Evolutionary conservation across 768 basidiomycete species (phyloP).

Genomic region (Kwoniella bestiolae): DNA sequence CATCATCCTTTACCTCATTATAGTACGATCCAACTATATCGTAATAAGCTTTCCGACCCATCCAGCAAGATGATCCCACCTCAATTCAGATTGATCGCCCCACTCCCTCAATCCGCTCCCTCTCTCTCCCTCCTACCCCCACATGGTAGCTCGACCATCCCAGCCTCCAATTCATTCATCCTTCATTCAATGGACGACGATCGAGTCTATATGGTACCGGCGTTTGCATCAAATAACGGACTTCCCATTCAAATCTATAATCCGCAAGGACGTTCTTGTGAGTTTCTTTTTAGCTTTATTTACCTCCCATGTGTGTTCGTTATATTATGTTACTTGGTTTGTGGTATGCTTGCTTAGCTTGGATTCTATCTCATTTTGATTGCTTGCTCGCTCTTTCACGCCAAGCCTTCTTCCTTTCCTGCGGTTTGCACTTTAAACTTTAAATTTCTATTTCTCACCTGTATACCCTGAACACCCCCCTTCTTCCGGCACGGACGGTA

Average conservation of each 20-base stretch:
- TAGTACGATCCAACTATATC: background rate
- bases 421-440: constrained; percentile 9
- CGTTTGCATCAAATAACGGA: background rate
- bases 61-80: background rate
- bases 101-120: background rate
- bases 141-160: background rate
- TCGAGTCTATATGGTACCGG: background rate
- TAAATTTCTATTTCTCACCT: background rate
- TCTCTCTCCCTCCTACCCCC: background rate
- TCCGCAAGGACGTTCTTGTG: background rate
- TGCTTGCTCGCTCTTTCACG: background rate
- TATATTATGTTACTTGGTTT: background rate
- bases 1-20: too few relatives aligned
- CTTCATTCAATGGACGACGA: constrained; percentile 4
- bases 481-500: constrained; percentile 11
- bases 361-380: background rate
- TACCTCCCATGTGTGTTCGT: background rate
- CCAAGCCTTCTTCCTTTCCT: constrained; percentile 7
- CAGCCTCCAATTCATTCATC: constrained; percentile 2
- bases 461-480: constrained; percentile 1
- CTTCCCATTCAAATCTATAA: background rate
- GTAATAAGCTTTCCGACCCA: background rate
- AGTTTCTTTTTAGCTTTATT: background rate
- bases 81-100: background rate
- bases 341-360: background rate